Percentiles rank a stretch among this genome's conserved stretches.
phyloP scores from a whole-genome alignment of 2,329 filamentous ascomycete species.

The Curvularia verruculosa region DNA sequence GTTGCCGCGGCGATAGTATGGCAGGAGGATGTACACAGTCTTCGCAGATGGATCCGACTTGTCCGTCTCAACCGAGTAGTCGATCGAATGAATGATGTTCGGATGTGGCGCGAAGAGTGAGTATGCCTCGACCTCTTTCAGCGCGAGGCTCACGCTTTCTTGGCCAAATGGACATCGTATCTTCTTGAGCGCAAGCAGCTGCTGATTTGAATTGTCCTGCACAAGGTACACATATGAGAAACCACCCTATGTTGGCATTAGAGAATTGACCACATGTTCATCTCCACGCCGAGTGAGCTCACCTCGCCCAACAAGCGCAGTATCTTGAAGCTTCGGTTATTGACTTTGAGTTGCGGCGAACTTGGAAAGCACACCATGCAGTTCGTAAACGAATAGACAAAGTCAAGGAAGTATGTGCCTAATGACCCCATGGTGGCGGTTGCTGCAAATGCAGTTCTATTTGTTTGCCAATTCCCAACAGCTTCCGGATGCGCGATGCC shows the following conservation, averaged over 20 bases:
- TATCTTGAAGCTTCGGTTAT: constrained; percentile 94
- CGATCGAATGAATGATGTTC: constrained; percentile 85
- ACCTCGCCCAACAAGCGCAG: constrained; percentile 91
- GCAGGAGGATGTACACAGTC: constrained; percentile 94
- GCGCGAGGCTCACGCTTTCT: constrained; percentile 90
- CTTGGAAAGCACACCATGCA: constrained; percentile 97
- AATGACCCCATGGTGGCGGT: constrained; percentile 41
- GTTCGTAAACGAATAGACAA: constrained; percentile 89
- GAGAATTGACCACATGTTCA: constrained; percentile 1
- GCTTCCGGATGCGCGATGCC: constrained; percentile 23
- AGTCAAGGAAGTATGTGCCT: constrained; percentile 74
- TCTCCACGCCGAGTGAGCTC: constrained; percentile 38
- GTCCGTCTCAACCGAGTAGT: constrained; percentile 81
- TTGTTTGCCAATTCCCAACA: constrained; percentile 25
- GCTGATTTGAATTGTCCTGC: constrained; percentile 81
- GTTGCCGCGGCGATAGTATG: constrained; percentile 94
- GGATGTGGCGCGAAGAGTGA: constrained; percentile 81
- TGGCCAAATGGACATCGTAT: constrained; percentile 97
- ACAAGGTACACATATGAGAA: constrained; percentile 99
- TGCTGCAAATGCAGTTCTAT: constrained; percentile 7
- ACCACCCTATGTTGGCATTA: constrained; percentile 68
- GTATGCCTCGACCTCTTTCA: constrained; percentile 98
- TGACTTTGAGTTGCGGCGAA: constrained; percentile 93
- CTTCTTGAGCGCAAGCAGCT: constrained; percentile 95
- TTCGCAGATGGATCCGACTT: constrained; percentile 72